These are phyloP conservation scores for Gnaphalium uliginosum DNA, from an alignment of 129 eudicot genomes.

Conservation along the genomic window DNA sequence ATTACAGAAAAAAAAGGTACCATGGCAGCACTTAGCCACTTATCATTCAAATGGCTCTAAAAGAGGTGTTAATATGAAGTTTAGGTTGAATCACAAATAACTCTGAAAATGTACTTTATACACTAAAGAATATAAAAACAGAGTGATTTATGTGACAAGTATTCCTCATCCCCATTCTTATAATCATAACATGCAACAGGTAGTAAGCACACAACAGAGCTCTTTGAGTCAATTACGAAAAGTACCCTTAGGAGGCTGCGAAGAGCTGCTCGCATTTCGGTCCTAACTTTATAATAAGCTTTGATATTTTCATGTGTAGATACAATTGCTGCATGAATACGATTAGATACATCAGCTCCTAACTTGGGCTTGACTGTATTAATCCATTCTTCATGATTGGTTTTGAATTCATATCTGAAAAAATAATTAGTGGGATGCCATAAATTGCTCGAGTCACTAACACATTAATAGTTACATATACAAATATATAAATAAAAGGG, in stretches of 20 bases:
- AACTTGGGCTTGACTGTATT: constrained; percentile 69
- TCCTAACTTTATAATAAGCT: constrained; percentile 69
- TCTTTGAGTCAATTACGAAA: background rate
- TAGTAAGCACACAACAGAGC: constrained; percentile 2
- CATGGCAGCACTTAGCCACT: no score
- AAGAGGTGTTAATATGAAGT: no score
- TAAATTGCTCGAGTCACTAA: constrained; percentile 14
- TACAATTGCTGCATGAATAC: constrained; percentile 57
- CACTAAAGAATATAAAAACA: background rate
- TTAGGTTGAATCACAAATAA: no score
- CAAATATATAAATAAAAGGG: background rate
- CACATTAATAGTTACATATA: background rate
- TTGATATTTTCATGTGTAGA: constrained; percentile 60
- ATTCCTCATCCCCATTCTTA: background rate
- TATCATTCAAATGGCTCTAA: no score
- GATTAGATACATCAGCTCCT: constrained; percentile 57
- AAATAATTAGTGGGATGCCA: background rate
- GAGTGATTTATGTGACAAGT: background rate
- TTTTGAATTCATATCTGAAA: constrained; percentile 80
- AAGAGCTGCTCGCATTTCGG: constrained; percentile 79
- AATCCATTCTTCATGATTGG: constrained; percentile 88
- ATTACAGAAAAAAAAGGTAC: no score
- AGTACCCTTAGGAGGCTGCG: constrained; percentile 76
- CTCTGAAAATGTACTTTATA: no score
- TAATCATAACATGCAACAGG: background rate